Evolutionary conservation across 1,284 basidiomycete genomes (phyloP).

Genomic region (Xerocomus amazonicus): DNA sequence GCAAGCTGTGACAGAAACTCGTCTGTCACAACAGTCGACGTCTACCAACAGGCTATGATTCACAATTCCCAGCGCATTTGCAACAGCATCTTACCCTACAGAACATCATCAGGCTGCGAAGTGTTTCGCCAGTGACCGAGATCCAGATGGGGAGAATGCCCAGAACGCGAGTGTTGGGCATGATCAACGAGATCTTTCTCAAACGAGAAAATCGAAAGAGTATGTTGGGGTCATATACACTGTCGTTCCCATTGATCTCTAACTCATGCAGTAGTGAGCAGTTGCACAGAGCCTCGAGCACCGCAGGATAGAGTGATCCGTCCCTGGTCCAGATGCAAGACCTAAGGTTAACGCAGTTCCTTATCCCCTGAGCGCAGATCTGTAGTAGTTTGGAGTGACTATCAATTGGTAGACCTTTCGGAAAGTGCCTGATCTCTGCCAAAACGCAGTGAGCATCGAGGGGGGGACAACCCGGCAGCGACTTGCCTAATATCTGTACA

Average conservation of each 20-base stretch:
- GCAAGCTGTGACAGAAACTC: conserved; percentile 46
- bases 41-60: conserved; percentile 33
- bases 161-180: conserved; percentile 59
- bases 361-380: conserved; percentile 46
- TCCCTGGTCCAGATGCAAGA: conserved; percentile 74
- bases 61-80: background rate
- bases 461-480: background rate
- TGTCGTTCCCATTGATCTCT: conserved; percentile 65
- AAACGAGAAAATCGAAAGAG: conserved; percentile 49
- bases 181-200: conserved; percentile 58
- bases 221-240: conserved; percentile 44
- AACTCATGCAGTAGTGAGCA: conserved; percentile 47
- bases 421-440: conserved; percentile 64
- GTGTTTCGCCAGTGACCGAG: conserved; percentile 37
- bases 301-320: conserved; percentile 56
- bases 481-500: conserved; percentile 54
- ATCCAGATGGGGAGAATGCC: conserved; percentile 51
- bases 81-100: conserved; percentile 51
- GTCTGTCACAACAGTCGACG: conserved; percentile 56
- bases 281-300: conserved; percentile 47
- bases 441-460: conserved; percentile 2
- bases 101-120: conserved; percentile 57
- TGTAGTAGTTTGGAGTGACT: conserved; percentile 35
- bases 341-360: conserved; percentile 56
- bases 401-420: conserved; percentile 41